These are phyloP conservation scores for Diaporthe aspalathi DNA, from an alignment of 2,329 filamentous ascomycete species.

Conservation along the genomic window DNA sequence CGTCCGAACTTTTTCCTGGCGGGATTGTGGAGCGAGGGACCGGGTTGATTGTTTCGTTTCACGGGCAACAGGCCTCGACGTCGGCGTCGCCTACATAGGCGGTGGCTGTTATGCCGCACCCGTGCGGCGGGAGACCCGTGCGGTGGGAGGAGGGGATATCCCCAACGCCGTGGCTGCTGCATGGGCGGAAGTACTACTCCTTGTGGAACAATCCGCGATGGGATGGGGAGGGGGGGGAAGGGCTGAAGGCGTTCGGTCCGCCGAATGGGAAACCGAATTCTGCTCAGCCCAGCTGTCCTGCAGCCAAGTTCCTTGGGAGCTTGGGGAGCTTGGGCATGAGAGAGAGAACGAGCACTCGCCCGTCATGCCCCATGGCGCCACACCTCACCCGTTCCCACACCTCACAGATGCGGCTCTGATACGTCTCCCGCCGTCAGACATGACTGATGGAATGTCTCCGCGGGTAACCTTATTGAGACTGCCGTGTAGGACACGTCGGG, in stretches of 20 bases:
- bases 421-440: conserved; percentile 24
- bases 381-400: conserved; percentile 17
- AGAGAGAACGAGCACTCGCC: conserved; percentile 6
- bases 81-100: not conserved
- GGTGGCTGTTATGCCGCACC: not conserved
- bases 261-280: conserved; percentile 24
- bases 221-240: not conserved
- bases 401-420: conserved; percentile 26
- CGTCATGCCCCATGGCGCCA: conserved; percentile 17
- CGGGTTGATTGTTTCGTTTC: conserved; percentile 36
- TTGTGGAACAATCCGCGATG: conserved; percentile 12
- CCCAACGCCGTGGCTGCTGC: conserved; percentile 4
- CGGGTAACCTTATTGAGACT: conserved; percentile 24
- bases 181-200: conserved; percentile 1
- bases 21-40: conserved; percentile 5
- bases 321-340: conserved; percentile 17
- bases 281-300: conserved; percentile 16
- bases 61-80: conserved; percentile 6
- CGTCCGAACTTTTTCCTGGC: conserved; percentile 20
- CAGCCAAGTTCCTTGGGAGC: conserved; percentile 27
- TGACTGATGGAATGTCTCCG: conserved; percentile 22
- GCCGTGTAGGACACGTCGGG: not conserved
- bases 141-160: conserved; percentile 25
- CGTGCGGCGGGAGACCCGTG: conserved; percentile 9
- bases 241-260: not conserved